phyloP scores from a whole-genome alignment of 352 stramenopile genomes.

The Globisporangium rhizosaccharum region DNA sequence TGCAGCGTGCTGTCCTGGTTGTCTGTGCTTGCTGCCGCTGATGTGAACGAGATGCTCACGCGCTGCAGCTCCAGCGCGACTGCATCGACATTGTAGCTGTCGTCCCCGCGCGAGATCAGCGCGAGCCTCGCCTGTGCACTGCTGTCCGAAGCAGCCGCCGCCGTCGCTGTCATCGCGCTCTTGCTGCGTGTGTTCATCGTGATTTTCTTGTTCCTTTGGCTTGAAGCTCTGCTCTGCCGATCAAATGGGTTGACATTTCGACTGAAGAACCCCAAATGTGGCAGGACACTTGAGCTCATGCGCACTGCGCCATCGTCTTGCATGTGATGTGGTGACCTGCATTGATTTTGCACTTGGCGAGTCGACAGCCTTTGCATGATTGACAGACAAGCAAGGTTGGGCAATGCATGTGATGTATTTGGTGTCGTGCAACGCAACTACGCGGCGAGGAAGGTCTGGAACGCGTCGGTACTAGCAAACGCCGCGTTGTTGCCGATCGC shows the following conservation, averaged over 20 bases:
- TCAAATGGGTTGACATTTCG: no score
- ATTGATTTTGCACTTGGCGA: no score
- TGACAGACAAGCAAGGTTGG: not conserved
- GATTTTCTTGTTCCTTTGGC: no score
- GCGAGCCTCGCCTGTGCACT: not conserved
- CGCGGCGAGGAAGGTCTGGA: slow-evolving; percentile 48
- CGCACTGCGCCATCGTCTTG: no score
- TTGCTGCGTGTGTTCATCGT: not conserved
- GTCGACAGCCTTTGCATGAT: not conserved
- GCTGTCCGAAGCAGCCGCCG: not conserved
- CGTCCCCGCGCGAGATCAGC: not conserved
- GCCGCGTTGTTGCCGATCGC: slow-evolving; percentile 45
- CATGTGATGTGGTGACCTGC: no score
- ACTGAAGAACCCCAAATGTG: no score
- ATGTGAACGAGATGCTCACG: slow-evolving; percentile 1
- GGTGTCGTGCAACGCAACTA: not conserved
- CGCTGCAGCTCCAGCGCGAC: not conserved
- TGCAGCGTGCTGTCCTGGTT: not conserved
- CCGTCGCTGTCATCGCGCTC: not conserved
- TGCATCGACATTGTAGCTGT: not conserved
- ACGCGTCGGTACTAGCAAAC: slow-evolving; percentile 37
- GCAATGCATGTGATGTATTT: slow-evolving; percentile 10
- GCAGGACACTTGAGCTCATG: no score
- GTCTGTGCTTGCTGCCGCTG: not conserved
- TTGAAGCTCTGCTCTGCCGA: no score